Evolutionary conservation across 1,139 yeast species (phyloP), one percentile per base, ranked within the genome.

Genomic region (Sugiyamaella castrensis): DNA sequence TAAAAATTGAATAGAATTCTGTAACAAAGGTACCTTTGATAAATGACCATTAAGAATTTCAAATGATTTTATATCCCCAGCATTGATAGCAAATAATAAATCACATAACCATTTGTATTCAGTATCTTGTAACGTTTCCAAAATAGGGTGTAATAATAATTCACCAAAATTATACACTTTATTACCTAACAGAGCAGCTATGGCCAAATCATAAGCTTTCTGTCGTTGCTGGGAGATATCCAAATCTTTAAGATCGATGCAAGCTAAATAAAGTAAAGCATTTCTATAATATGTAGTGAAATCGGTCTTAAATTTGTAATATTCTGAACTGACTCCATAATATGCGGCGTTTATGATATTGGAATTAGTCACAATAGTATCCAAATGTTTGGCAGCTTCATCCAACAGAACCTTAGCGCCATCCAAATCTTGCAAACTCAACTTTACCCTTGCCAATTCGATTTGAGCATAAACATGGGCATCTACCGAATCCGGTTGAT

Each of bases 111-210:
- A 91, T 47, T 72, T 69, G 64, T 81, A 82, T 46, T 75, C 74
- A 37, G 79, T 71, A 49, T 72, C 72, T 39, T 76, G 68, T 47
- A 86, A 74, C 40, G 77, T 72, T 45, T 75, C 68, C 66, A 92
- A 77, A 48, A 91, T 82, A 45, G 95, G 96, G 66, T 92, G 98
- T 65, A 89, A 80, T 53, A 92, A 77, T 57, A 92, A 79, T 70
- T 94, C 98, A 46, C 98, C 98, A 69, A 92, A 92, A 71, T 91
- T 92, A 74, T 89, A 94, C 58, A 92, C 87, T 64, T 81, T 83
- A 63, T 89, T 96, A 41, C 98, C 98, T 58, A 92, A 74, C 55
- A 92, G 73, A 0, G 98, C 98, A 38, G 96, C 83, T 46, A 89
- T 76, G 53, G 95, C 79, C 60, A 92, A 76, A 58, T 92, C 95